Evolutionary conservation across 2,329 filamentous ascomycete genomes (phyloP), one percentile per base, ranked within the genome.

Genomic region (Claviceps africana): DNA sequence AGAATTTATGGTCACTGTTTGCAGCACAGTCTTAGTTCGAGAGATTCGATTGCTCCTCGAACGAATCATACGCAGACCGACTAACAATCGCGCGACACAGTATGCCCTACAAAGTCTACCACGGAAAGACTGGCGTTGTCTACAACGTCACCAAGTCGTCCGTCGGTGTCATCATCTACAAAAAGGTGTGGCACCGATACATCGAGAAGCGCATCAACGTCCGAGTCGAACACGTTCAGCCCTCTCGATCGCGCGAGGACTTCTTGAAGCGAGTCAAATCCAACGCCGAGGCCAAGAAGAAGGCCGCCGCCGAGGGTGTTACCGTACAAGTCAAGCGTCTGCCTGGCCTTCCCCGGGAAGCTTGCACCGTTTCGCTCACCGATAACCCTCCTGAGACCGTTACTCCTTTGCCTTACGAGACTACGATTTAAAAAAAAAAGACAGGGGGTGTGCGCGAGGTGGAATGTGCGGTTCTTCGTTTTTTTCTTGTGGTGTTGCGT

Each of bases 201-300:
- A 81, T 98, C 73, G 93, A 98, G 87, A 98, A 98, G 89, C 91
- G 93, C 74, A 84, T 98, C 80, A 97, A 95, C 84, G 81, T 98
- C 77, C 88, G 93, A 72, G 76, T 97, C 75, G 93, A 98, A 85
- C 93, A 98, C 85, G 82, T 98, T 76, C 76, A 77, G 69, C 86
- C 87, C 71, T 97, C 91, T 64, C 86, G 93, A 72, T 97, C 91
- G 68, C 83, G 93, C 70, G 91, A 97, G 68, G 91, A 93, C 73
- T 97, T 98, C 82, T 75, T 97, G 68, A 84, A 81, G 78, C 86
- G 91, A 69, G 91, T 98, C 73, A 97, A 97, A 88, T 76, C 82
- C 70, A 97, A 97, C 79, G 89, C 90, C 68, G 83, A 81, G 70
- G 84, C 88, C 75, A 93, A 90, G 83, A 85, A 84, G 74, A 78